These are phyloP conservation scores for Arctium minus DNA, from an alignment of 129 eudicot genomes.

Conservation along the genomic window DNA sequence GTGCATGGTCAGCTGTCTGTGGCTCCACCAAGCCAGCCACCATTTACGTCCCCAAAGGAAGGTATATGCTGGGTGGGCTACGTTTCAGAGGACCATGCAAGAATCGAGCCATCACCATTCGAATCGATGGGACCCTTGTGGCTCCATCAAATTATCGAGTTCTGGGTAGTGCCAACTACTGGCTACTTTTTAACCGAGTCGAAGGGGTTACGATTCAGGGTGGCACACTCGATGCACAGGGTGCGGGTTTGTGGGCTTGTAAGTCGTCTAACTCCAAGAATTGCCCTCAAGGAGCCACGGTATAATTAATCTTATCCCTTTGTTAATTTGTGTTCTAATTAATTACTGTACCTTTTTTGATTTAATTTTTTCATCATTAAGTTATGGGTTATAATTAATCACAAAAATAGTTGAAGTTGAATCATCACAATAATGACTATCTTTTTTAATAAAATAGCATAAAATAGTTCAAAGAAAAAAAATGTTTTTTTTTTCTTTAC, in stretches of 20 bases:
- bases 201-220: constrained; percentile 51
- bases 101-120: constrained; percentile 34
- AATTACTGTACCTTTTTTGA: too few species aligned
- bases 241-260: constrained; percentile 61
- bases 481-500: too few species aligned
- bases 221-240: constrained; percentile 66
- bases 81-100: constrained; percentile 41
- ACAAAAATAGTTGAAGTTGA: too few species aligned
- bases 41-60: constrained; percentile 57
- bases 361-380: too few species aligned
- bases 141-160: constrained; percentile 48
- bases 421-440: too few species aligned
- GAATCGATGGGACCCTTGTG: constrained; percentile 56
- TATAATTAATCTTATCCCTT: not conserved
- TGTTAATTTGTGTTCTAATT: not conserved
- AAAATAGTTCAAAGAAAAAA: too few species aligned
- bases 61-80: constrained; percentile 34
- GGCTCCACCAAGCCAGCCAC: constrained; percentile 43
- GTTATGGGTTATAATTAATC: too few species aligned
- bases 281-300: constrained; percentile 74
- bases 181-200: constrained; percentile 47
- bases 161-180: constrained; percentile 28
- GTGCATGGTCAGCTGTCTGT: constrained; percentile 64
- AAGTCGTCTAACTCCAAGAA: constrained; percentile 36
- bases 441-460: too few species aligned